Evolutionary conservation across 495 filamentous ascomycete species (phyloP).

Genomic region (Delitschia confertaspora): DNA sequence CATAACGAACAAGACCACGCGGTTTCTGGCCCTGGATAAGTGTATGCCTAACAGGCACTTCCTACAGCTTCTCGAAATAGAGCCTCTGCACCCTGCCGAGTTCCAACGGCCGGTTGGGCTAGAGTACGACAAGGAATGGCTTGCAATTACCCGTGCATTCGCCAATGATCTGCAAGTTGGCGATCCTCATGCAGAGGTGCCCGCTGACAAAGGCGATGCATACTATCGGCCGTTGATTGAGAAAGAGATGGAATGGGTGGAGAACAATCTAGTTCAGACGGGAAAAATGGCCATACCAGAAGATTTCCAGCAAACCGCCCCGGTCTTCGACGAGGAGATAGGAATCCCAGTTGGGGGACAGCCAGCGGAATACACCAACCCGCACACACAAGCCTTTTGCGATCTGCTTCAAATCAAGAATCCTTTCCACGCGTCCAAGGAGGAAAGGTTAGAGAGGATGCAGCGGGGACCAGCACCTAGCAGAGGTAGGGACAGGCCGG

Average conservation of each 20-base stretch:
- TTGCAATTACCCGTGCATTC: constrained; percentile 81
- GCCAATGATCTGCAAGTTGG: constrained; percentile 51
- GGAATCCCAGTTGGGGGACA: constrained; percentile 34
- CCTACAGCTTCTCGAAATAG: constrained; percentile 62
- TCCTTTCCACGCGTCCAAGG: constrained; percentile 60
- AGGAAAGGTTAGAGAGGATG: constrained; percentile 52
- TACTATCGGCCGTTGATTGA: constrained; percentile 56
- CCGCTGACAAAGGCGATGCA: constrained; percentile 53
- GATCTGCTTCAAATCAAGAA: constrained; percentile 67
- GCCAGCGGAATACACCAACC: constrained; percentile 71
- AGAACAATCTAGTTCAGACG: constrained; percentile 54
- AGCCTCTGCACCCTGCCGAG: constrained; percentile 27
- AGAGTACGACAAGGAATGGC: constrained; percentile 87
- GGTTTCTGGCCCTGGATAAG: constrained; percentile 88
- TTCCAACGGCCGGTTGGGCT: constrained; percentile 40
- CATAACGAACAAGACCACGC: constrained; percentile 65
- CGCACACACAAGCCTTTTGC: constrained; percentile 73
- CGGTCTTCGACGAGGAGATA: constrained; percentile 46
- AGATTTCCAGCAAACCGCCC: constrained; percentile 71
- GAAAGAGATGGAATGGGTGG: constrained; percentile 62
- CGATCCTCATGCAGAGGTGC: constrained; percentile 39
- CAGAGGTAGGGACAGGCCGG: not conserved
- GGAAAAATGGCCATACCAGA: constrained; percentile 58
- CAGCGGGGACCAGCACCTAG: constrained; percentile 20
- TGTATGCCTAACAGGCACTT: constrained; percentile 69